Evolutionary conservation across 2,329 filamentous ascomycete species (phyloP), one percentile per base, ranked within the genome.

Genomic region (Calonectria ilicicola): DNA sequence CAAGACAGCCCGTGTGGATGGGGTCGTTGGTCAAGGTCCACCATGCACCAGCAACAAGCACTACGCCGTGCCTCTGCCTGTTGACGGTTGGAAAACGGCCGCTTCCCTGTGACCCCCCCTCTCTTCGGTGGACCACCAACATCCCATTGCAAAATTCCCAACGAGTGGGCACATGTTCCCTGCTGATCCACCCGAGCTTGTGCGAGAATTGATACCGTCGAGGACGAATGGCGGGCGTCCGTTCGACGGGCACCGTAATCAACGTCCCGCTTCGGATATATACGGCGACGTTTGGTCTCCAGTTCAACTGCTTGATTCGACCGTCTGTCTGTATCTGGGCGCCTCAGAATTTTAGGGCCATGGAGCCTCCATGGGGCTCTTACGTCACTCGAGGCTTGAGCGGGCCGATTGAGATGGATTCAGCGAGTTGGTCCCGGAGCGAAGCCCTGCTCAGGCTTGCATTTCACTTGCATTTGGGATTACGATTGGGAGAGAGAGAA

Each of bases 331-430:
- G n/a, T 72, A 53, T 58, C 42, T 47, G 32, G 32, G 40, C 21
- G 23, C 29, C 38, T 64, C 51, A 47, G 58, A 71, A 68, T 56
- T 27, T 67, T 47, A 35, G 49, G 49, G 58, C 66, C 62, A 51
- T 65, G 67, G 60, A 49, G 40, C 67, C 23, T 23, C 40, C 47
- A 47, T 47, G 35, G 66, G 46, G 42, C 12, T n/a, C 5, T 79
- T 74, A 79, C 77, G 77, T 79, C 77, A 79, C 65, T 46, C 14
- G 15, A 53, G 29, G 14, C 49, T 38, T 49, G 8, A 21, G 69
- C 70, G 72, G 66, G 64, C 77, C 76, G 76, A 77, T 76, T 75
- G 35, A 65, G 21, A 65, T 58, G 49, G 49, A 23, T 49, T 71
- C 29, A 60, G 65, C 38, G 26, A 62, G 42, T 19, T 35, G 44